Evolutionary conservation across 805 yeast genomes (phyloP), one percentile per base, ranked within the genome.

Genomic region (Wickerhamiella australiensis): DNA sequence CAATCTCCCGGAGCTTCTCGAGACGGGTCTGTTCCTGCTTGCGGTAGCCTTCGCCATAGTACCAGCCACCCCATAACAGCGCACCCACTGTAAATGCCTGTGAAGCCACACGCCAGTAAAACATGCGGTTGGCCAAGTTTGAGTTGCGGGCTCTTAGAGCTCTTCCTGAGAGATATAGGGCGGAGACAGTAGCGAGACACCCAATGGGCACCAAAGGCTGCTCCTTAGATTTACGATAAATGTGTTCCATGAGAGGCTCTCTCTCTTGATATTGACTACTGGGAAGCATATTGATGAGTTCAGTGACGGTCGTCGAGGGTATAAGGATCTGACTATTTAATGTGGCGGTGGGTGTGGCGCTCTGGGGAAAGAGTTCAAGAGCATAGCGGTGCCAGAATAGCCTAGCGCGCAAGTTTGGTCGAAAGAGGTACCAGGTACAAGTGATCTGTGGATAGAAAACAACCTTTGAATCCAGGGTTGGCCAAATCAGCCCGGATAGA

Each of bases 191-290:
- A 43, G 82, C 77, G 3, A 82, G 60, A 13, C 84, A 72, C 1
- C 96, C 96, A 5, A 86, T 50, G 1, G 96, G 96, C 1, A 88
- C 96, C 9, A 84, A 67, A 1, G 96, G 96, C 61, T 88, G 95
- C 64, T 86, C 82, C 61, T 80, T 83, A 53, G 84, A 78, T 57
- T 82, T 65, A 23, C 63, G 57, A 22, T 57, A 33, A 18, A 65
- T 52, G 41, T 53, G 54, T 40, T 58, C 54, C 13, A 52, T 48
- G 35, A 59, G 52, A 17, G 59, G 53, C 52, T 58, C 60, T 21
- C 46, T 29, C 52, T 53, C 44, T 5, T 53, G 50, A 22, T 41
- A 52, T 15, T 53, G 51, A 23, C 52, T 48, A 40, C 50, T 44
- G 21, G 51, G 52, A 35, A 49, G 54, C 52, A 49, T 45, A 13